These are phyloP conservation scores for Monosporascus sp. DNA, from an alignment of 2,329 filamentous ascomycete species.

Conservation along the genomic window DNA sequence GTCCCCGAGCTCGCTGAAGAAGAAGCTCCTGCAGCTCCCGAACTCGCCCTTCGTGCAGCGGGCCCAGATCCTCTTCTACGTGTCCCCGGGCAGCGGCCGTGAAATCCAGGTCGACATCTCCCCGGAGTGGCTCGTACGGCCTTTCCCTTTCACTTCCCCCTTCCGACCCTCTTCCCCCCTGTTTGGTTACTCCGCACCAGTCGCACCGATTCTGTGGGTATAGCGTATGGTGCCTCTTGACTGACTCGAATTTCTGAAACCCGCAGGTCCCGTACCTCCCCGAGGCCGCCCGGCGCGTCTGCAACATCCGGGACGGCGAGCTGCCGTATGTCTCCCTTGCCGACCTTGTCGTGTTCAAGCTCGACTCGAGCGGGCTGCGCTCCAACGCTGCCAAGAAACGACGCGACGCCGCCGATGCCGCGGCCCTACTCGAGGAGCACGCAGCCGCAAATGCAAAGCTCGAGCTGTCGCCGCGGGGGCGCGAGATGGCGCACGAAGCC, in stretches of 20 bases:
- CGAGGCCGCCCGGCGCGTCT: slow-evolving; percentile 11
- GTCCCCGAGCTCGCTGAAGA: slow-evolving; percentile 15
- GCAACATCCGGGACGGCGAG: slow-evolving; percentile 13
- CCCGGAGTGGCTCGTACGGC: slow-evolving; percentile 20
- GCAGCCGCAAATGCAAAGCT: background rate
- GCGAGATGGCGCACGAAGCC: slow-evolving; percentile 6
- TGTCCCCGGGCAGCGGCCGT: slow-evolving; percentile 8
- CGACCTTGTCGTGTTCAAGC: slow-evolving; percentile 21
- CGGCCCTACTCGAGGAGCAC: slow-evolving; percentile 14
- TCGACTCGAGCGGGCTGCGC: slow-evolving; percentile 16
- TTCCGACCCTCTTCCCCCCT: background rate
- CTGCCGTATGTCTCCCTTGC: slow-evolving; percentile 20
- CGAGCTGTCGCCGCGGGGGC: background rate
- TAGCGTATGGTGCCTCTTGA: too few relatives aligned
- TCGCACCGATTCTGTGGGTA: too few relatives aligned
- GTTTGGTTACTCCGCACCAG: background rate
- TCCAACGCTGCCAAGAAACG: slow-evolving; percentile 15
- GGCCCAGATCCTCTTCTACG: slow-evolving; percentile 17
- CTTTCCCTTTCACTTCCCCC: background rate
- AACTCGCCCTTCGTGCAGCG: slow-evolving; percentile 17
- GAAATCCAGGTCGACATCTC: slow-evolving; percentile 19
- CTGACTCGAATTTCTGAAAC: too few relatives aligned
- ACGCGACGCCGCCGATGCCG: slow-evolving; percentile 18
- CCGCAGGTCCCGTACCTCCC: slow-evolving; percentile 18
- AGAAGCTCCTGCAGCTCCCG: slow-evolving; percentile 15